Conservation (phyloP, 345 rosid species). For the Atalantia buxifolia region DNA sequence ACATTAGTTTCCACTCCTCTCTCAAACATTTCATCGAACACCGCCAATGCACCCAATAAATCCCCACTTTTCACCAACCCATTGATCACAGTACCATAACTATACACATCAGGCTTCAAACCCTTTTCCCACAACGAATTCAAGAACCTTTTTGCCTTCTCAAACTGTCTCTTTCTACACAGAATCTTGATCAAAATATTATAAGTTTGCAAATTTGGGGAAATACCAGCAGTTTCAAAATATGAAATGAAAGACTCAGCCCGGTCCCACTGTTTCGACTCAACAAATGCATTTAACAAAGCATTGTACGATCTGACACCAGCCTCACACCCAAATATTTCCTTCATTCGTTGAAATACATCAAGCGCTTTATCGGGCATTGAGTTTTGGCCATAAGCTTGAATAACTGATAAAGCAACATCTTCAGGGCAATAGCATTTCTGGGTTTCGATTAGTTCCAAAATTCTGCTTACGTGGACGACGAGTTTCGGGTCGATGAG, state of each 20-base stretch:
- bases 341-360: constrained; percentile 59
- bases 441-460: constrained; percentile 53
- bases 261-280: constrained; percentile 48
- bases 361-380: constrained; percentile 62
- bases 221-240: constrained; percentile 43
- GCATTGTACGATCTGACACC: constrained; percentile 70
- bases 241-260: constrained; percentile 53
- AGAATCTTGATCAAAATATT: constrained; percentile 73
- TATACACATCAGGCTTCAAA: constrained; percentile 53
- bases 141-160: constrained; percentile 50
- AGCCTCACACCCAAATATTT: constrained; percentile 67
- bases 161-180: constrained; percentile 59
- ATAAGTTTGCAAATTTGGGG: constrained; percentile 69
- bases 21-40: constrained; percentile 83
- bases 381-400: constrained; percentile 57
- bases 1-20: constrained; percentile 56
- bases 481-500: constrained; percentile 48
- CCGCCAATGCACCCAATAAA: constrained; percentile 42
- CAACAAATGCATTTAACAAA: constrained; percentile 59
- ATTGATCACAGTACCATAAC: constrained; percentile 57
- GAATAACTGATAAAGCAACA: constrained; percentile 59
- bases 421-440: constrained; percentile 74
- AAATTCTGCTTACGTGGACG: constrained; percentile 43
- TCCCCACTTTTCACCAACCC: constrained; percentile 54
- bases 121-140: constrained; percentile 56